Percentiles rank a stretch among this genome's conserved stretches.
Evolutionary conservation across 2,329 filamentous ascomycete species (phyloP).

Genomic region (Paracoccidioides brasiliensis): DNA sequence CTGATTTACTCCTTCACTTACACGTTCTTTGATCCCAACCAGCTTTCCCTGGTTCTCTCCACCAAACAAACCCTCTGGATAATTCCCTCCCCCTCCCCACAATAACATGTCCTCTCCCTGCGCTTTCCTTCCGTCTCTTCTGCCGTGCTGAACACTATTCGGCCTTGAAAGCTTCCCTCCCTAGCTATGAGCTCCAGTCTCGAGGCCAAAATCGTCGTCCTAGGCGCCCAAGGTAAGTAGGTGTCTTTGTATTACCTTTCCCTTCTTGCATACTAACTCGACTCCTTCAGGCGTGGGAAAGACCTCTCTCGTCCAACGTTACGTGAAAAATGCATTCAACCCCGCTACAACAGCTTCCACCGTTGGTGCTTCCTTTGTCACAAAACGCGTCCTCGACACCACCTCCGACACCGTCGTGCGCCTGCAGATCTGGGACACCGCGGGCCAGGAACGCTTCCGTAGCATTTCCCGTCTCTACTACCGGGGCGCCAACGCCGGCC

Average conservation of each 20-base stretch:
- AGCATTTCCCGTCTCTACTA: conserved; percentile 94
- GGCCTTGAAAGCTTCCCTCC: neutral
- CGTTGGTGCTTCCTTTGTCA: conserved; percentile 68
- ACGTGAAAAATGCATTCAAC: conserved; percentile 34
- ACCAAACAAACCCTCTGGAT: neutral
- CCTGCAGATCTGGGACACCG: conserved; percentile 95
- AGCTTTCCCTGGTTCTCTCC: too few species aligned
- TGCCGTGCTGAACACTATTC: conserved; percentile 63
- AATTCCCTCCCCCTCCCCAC: neutral
- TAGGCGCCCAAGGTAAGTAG: conserved; percentile 36
- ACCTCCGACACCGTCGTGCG: conserved; percentile 77
- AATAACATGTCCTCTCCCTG: neutral
- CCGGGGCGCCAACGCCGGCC: conserved; percentile 83
- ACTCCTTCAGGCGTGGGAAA: conserved; percentile 37
- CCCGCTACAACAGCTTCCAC: conserved; percentile 44
- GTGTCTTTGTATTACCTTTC: neutral
- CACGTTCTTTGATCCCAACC: neutral
- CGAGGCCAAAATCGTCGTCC: conserved; percentile 41
- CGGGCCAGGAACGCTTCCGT: conserved; percentile 88
- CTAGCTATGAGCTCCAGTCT: conserved; percentile 34
- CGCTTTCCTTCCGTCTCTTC: conserved; percentile 13
- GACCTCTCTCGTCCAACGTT: conserved; percentile 39
- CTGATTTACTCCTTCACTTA: neutral
- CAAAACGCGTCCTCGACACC: conserved; percentile 66
- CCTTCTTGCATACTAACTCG: neutral